Base-by-base conservation (phyloP, 2,329 filamentous ascomycete species). In the Dendryphion nanum region DNA sequence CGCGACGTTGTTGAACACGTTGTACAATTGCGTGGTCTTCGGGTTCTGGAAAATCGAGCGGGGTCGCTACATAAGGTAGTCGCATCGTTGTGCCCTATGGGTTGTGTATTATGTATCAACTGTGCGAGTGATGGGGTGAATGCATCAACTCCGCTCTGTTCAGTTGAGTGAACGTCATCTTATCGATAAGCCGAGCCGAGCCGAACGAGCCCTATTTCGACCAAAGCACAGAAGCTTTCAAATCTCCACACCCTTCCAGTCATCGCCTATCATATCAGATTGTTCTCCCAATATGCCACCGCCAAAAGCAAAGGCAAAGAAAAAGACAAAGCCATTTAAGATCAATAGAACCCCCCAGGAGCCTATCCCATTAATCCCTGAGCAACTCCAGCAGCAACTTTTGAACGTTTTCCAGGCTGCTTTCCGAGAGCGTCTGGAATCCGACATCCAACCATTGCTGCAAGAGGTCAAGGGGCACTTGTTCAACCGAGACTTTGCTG, bases 381-480 rank as follows among this genome's bases (percentile, higher is more conserved):
- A 75, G 6, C 66, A 75, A 28, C 60, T 83, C 2, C 85, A 89
- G 57, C 86, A 90, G 62, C 69, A 77, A 23, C 73, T 93, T 18
- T 72, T 95, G 32, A 76, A 89, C 52, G 71, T 89, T 45, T 95
- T 94, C 69, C 75, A 75, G 41, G 68, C 77, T 43, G 74, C 85
- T 1, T 86, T 93, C 51, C 32, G 43, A 0, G 63, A 59, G 17
- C 47, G 56, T 3, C 42, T 63, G 6, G 48, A 55, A 5, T 73
- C 82, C 33, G 64, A 74, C 34, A 66, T 78, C 8, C 68, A 72
- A 19, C 57, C 72, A 1, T 65, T 82, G 3, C 75, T 97, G 15
- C 91, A 95, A 59, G 79, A 83, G 36, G 79, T 97, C 45, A 98
- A 97, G 66, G 76, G 82, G 6, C 87, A 91, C 47, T 75, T 98